phyloP scores from a whole-genome alignment of 2,329 filamentous ascomycete genomes.

The Massarina eburnea region DNA sequence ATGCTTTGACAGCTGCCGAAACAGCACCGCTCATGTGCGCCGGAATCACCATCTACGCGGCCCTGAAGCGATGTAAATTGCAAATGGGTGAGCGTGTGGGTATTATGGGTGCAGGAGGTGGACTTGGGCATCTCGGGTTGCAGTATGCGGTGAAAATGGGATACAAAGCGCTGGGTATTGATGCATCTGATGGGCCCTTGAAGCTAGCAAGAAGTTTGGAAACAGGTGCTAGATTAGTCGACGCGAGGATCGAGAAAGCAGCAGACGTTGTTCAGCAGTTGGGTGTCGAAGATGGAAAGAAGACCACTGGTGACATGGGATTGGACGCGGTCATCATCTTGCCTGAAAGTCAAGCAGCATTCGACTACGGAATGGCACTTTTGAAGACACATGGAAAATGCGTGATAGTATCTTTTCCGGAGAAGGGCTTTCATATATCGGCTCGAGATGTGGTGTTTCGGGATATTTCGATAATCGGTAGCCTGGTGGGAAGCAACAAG shows the following conservation, averaged over 20 bases:
- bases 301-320: constrained; percentile 44
- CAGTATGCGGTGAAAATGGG: constrained; percentile 38
- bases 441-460: constrained; percentile 48
- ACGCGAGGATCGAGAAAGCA: constrained; percentile 40
- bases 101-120: constrained; percentile 44
- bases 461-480: constrained; percentile 48
- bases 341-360: constrained; percentile 50
- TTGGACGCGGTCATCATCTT: constrained; percentile 51
- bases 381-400: constrained; percentile 50
- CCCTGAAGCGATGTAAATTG: constrained; percentile 41
- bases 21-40: constrained; percentile 49
- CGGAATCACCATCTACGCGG: constrained; percentile 46
- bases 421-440: constrained; percentile 47
- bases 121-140: constrained; percentile 34
- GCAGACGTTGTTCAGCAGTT: constrained; percentile 34
- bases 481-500: constrained; percentile 47
- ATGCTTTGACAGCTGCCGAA: constrained; percentile 39
- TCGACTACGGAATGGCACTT: constrained; percentile 50
- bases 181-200: constrained; percentile 42
- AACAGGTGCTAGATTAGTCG: constrained; percentile 41
- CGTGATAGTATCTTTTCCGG: constrained; percentile 51
- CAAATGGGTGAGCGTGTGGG: constrained; percentile 40
- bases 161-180: constrained; percentile 41
- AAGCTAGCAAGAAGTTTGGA: constrained; percentile 38
- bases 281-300: constrained; percentile 41